phyloP scores from a whole-genome alignment of 2,329 filamentous ascomycete genomes.

The Ceratocystis alfenasii region DNA sequence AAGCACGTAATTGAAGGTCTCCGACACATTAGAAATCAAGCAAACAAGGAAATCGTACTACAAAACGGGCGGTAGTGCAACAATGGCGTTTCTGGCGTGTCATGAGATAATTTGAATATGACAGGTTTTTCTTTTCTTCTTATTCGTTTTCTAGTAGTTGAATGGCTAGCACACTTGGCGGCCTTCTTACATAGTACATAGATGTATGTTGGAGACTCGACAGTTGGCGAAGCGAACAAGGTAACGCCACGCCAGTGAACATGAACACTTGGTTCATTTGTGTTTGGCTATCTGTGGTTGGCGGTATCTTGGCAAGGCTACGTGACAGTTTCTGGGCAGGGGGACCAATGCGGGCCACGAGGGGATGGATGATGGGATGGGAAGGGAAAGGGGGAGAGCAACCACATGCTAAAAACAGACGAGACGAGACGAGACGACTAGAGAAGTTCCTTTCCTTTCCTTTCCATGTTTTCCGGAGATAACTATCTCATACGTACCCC shows the following conservation, averaged over 20 bases:
- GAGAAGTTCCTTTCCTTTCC: neutral
- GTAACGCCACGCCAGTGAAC: too few relatives aligned
- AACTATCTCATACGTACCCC: neutral
- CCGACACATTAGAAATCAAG: neutral
- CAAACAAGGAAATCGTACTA: neutral
- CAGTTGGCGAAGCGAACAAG: too few relatives aligned
- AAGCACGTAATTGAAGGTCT: neutral
- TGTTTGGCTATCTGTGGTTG: neutral
- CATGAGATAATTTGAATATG: constrained; percentile 4
- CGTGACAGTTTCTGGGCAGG: neutral
- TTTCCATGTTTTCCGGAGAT: neutral
- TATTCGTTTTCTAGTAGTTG: neutral
- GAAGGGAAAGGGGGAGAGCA: neutral
- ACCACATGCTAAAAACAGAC: neutral
- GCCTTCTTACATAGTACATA: too few relatives aligned
- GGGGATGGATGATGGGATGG: neutral
- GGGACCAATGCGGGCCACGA: neutral
- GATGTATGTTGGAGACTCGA: too few relatives aligned
- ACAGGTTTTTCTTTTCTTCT: neutral
- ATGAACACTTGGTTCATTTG: neutral
- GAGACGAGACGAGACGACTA: neutral
- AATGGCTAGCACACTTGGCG: too few relatives aligned
- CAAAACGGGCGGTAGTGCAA: constrained; percentile 13
- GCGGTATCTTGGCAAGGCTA: constrained; percentile 2
- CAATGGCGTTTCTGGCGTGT: constrained; percentile 15